Evolutionary conservation across 2,329 filamentous ascomycete species (phyloP).

Genomic region (Chaetomium olivaceum): DNA sequence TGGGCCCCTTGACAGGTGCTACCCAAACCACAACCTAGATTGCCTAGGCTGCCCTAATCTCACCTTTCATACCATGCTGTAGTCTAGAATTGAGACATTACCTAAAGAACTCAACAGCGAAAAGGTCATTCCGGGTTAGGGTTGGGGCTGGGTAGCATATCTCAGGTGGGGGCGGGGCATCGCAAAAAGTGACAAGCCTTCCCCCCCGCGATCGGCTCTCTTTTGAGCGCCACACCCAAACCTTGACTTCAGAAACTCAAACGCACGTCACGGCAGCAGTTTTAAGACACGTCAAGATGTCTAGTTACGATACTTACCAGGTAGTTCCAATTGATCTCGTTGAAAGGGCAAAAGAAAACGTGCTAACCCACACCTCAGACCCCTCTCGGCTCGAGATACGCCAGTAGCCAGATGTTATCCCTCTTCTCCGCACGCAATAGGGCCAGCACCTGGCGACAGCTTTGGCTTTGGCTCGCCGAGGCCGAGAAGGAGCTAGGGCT

Average conservation of each 20-base stretch:
- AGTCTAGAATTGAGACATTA: no score
- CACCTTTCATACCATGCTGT: no score
- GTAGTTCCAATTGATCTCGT: constrained; percentile 3
- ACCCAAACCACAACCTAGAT: no score
- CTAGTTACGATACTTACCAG: constrained; percentile 33
- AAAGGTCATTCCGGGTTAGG: no score
- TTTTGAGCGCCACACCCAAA: not conserved
- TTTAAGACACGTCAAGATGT: constrained; percentile 25
- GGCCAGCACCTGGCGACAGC: constrained; percentile 76
- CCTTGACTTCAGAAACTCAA: not conserved
- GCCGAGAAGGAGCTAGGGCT: constrained; percentile 79
- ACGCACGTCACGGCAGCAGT: not conserved
- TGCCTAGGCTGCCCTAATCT: no score
- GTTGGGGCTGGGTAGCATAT: no score
- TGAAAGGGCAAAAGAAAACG: not conserved
- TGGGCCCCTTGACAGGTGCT: no score
- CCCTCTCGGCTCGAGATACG: constrained; percentile 70
- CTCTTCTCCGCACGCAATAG: constrained; percentile 78
- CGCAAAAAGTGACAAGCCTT: not conserved
- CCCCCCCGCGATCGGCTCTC: constrained; percentile 22
- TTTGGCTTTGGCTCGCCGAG: constrained; percentile 85
- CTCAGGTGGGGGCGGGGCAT: no score
- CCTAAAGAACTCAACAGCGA: no score
- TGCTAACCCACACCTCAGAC: constrained; percentile 48
- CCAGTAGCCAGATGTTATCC: constrained; percentile 71